Evolutionary conservation across 2,329 filamentous ascomycete genomes (phyloP).

Genomic region (Alternaria longipes): DNA sequence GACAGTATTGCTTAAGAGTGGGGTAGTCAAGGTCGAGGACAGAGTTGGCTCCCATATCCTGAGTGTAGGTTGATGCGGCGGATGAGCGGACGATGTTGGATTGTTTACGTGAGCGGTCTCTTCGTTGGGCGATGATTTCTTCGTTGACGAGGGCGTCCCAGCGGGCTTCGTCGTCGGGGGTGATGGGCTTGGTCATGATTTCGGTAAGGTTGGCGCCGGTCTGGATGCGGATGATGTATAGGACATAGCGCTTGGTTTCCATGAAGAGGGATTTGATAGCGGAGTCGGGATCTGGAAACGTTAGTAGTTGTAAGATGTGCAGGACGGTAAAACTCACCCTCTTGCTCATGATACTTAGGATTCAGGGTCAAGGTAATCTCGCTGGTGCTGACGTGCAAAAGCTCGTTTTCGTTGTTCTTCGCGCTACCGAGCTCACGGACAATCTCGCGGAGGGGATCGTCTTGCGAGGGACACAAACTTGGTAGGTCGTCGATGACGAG

Average conservation of each 20-base stretch:
- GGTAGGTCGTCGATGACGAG: conserved; percentile 82
- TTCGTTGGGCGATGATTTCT: conserved; percentile 67
- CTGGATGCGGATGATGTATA: conserved; percentile 98
- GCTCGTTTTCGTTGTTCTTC: conserved; percentile 94
- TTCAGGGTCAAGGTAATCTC: conserved; percentile 93
- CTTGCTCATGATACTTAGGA: conserved; percentile 86
- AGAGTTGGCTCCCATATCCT: conserved; percentile 55
- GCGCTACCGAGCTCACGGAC: conserved; percentile 93
- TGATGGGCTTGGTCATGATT: conserved; percentile 90
- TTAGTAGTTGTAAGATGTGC: conserved; percentile 31
- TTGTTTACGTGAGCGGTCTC: conserved; percentile 61
- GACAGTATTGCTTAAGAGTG: conserved; percentile 88
- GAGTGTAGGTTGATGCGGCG: conserved; percentile 83
- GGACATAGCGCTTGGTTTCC: conserved; percentile 95
- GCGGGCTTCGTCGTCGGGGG: conserved; percentile 84
- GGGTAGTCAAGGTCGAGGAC: conserved; percentile 93
- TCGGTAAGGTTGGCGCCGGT: conserved; percentile 92
- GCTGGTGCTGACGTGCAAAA: conserved; percentile 83
- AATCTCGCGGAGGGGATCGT: conserved; percentile 90
- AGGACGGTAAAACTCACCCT: conserved; percentile 60
- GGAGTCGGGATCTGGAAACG: conserved; percentile 78
- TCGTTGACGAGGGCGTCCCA: conserved; percentile 85
- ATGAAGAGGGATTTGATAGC: conserved; percentile 93
- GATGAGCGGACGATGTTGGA: conserved; percentile 70
- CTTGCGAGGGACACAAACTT: conserved; percentile 78